These are phyloP conservation scores for Leccinellum albellum DNA, from an alignment of 768 basidiomycete species.

Conservation along the genomic window DNA sequence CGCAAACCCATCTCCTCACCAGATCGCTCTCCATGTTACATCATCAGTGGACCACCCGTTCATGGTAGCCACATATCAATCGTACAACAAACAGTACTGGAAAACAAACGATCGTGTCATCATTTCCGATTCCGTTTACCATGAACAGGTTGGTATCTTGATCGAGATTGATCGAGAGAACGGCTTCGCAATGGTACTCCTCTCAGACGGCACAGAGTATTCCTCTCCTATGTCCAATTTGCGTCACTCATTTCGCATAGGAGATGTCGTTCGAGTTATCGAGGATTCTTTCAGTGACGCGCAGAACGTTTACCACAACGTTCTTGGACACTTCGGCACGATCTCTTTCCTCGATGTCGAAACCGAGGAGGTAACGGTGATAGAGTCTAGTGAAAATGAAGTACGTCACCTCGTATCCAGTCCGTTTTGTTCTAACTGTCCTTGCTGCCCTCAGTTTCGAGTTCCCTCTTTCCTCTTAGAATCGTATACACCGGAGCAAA, in stretches of 20 bases:
- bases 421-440: not conserved
- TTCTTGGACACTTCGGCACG: not conserved
- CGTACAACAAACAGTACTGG: too few species aligned
- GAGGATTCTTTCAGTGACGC: not conserved
- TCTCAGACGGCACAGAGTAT: not conserved
- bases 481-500: not conserved
- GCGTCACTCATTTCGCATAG: not conserved
- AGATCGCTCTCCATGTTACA: too few species aligned
- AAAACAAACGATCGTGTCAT: too few species aligned
- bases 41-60: too few species aligned
- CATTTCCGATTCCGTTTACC: too few species aligned
- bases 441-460: not conserved
- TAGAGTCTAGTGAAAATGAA: not conserved
- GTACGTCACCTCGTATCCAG: not conserved
- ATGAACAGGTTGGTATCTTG: too few species aligned
- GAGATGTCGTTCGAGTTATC: not conserved
- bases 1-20: too few species aligned
- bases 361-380: not conserved
- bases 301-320: not conserved
- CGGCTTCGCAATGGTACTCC: not conserved
- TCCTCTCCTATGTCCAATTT: not conserved
- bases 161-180: too few species aligned
- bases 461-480: not conserved
- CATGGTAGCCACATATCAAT: too few species aligned
- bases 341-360: not conserved